phyloP scores from a whole-genome alignment of 139 green algal genomes.

The Edaphochlamys debaryana region DNA sequence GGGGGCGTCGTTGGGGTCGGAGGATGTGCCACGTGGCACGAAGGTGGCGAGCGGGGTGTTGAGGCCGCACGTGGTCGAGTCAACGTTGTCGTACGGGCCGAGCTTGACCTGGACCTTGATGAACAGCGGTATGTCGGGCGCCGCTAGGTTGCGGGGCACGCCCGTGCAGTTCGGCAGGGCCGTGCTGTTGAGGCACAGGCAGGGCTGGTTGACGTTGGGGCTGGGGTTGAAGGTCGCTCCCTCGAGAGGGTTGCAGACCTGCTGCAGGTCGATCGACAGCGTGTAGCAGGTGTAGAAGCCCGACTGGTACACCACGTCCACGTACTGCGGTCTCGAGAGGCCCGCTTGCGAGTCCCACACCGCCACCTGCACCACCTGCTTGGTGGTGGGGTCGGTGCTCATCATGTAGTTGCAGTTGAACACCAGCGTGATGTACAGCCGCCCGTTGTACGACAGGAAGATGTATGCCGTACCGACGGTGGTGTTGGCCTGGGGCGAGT shows the following conservation, averaged over 20 bases:
- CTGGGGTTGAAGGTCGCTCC: constrained; percentile 42
- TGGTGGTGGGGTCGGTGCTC: constrained; percentile 9
- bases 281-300: constrained; percentile 48
- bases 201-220: constrained; percentile 7
- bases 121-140: not conserved
- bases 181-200: not conserved
- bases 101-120: constrained; percentile 23
- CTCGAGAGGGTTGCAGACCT: constrained; percentile 25
- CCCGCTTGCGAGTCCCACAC: not conserved
- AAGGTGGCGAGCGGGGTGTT: too few relatives aligned
- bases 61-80: too few relatives aligned
- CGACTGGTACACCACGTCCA: constrained; percentile 26
- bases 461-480: constrained; percentile 26
- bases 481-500: not conserved
- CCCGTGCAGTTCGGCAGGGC: constrained; percentile 1
- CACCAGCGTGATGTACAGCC: constrained; percentile 48
- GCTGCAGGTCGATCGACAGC: constrained; percentile 30
- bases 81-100: constrained; percentile 12
- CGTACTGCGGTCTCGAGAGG: constrained; percentile 18
- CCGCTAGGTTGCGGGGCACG: constrained; percentile 25
- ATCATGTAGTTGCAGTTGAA: constrained; percentile 55
- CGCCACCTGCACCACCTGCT: not conserved
- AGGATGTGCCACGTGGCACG: too few relatives aligned
- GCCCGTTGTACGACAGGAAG: constrained; percentile 43
- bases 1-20: too few relatives aligned